Evolutionary conservation across 208 protist genomes (phyloP).

Genomic region (Acanthamoeba royreba): DNA sequence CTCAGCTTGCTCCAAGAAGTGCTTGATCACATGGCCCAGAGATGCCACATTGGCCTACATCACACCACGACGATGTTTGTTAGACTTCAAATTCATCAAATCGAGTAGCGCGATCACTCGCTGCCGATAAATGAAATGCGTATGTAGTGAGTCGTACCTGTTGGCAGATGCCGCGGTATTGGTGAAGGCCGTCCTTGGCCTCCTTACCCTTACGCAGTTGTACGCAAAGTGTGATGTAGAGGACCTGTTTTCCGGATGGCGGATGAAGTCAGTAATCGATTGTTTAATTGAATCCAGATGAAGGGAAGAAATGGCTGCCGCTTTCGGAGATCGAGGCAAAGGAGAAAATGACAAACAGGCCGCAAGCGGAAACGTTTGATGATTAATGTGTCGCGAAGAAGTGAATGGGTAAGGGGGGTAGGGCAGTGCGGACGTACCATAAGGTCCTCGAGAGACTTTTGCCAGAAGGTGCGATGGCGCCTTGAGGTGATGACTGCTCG

Average conservation of each 20-base stretch:
- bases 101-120: not conserved
- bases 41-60: conserved; percentile 65
- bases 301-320: not conserved
- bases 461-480: conserved; percentile 37
- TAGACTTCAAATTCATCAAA: not conserved
- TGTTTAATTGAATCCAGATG: not conserved
- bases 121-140: not conserved
- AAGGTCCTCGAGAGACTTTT: conserved; percentile 27
- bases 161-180: conserved; percentile 78
- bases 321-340: too few relatives aligned
- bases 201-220: conserved; percentile 50
- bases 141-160: not conserved
- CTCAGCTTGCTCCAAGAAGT: conserved; percentile 72
- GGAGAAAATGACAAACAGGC: too few relatives aligned
- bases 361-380: too few relatives aligned
- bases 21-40: conserved; percentile 71
- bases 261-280: not conserved
- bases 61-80: not conserved
- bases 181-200: conserved; percentile 82
- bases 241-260: not conserved
- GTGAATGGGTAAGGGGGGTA: not conserved
- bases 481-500: conserved; percentile 35
- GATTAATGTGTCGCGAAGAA: not conserved
- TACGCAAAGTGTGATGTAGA: conserved; percentile 76
- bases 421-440: not conserved